Base-by-base conservation (phyloP, 495 filamentous ascomycete species). In the Filosporella fistucella region DNA sequence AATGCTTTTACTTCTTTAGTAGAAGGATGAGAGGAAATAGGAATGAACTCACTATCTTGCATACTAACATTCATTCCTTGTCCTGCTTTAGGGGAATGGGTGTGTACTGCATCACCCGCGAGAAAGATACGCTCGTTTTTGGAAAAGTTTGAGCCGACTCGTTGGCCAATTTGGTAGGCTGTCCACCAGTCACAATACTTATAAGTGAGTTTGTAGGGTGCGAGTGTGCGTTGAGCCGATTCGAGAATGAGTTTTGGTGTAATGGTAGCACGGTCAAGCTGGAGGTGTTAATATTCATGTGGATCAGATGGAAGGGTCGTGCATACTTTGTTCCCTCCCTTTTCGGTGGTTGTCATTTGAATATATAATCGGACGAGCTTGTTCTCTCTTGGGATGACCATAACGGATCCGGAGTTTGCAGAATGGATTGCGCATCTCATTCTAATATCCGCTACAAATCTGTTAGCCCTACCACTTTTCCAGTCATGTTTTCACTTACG, bases 31-130 rank as follows among this genome's bases (percentile, higher is more conserved):
- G 57, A 59, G 7, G 30, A 28, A 21, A 34, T 4, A 21, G 20
- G n/a, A 18, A 17, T n/a, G n/a, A n/a, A n/a, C n/a, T n/a, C n/a
- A 36, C 20, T 52, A 54, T 84, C 80, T 57, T 82, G 77, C 65
- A 85, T 78, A 11, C 65, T 70, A 1, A 82, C 78, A 55, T 90
- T 89, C 85, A 89, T 88, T 13, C 85, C 85, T 60, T 87, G 84
- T 0, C 84, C 85, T 1, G 81, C 82, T 65, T 86, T 86, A 5
- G 85, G 85, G 0, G 77, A 81, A 49, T 84, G 80, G 0, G 76
- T 81, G 49, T 83, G 81, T 0, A 79, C 70, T 4, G 79, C 77
- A 60, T 85, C 76, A 33, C 67, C 74, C 17, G 46, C 49, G 14
- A 51, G 43, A 37, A 57, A 57, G 6, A 52, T 29, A 1, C 54